A percentile compares a stretch with the other conserved stretches of the same genome.
Conservation (phyloP, 306 rosid genomes). For the Glycine latifolia region DNA sequence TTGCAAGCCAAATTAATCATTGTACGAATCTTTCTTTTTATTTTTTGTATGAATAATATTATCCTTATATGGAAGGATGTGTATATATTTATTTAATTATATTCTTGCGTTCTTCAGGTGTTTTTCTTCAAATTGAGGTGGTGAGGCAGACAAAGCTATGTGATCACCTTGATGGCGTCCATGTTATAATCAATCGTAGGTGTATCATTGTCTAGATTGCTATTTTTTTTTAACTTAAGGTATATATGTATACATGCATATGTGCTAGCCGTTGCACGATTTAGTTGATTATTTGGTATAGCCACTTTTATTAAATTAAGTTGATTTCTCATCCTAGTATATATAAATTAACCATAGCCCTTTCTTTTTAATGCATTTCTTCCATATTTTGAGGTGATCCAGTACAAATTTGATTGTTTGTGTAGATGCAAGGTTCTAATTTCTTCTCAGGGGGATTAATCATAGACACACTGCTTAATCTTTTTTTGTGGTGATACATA, state of each 20-base stretch:
- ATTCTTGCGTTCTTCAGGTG: conserved; percentile 42
- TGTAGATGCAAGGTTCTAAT: conserved; percentile 38
- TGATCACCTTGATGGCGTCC: conserved; percentile 1
- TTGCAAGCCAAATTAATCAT: conserved; percentile 8
- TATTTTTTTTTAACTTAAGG: conserved; percentile 35
- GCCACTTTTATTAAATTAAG: neutral
- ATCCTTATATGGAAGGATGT: conserved; percentile 6
- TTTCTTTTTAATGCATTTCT: neutral
- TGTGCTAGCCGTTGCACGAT: neutral
- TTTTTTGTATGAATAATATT: neutral
- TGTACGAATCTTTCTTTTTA: neutral
- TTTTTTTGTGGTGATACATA: neutral
- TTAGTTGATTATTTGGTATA: neutral
- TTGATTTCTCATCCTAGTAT: neutral
- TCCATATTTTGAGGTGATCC: neutral
- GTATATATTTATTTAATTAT: neutral
- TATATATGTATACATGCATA: neutral
- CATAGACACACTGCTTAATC: neutral
- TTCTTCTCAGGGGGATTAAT: conserved; percentile 33
- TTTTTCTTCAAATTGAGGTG: conserved; percentile 36
- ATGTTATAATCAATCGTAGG: conserved; percentile 12
- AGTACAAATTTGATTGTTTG: conserved; percentile 17
- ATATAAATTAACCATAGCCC: neutral
- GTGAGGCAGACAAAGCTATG: conserved; percentile 35
- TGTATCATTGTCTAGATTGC: neutral